phyloP scores from a whole-genome alignment of 1,284 basidiomycete species.

The Marasmius sp. region DNA sequence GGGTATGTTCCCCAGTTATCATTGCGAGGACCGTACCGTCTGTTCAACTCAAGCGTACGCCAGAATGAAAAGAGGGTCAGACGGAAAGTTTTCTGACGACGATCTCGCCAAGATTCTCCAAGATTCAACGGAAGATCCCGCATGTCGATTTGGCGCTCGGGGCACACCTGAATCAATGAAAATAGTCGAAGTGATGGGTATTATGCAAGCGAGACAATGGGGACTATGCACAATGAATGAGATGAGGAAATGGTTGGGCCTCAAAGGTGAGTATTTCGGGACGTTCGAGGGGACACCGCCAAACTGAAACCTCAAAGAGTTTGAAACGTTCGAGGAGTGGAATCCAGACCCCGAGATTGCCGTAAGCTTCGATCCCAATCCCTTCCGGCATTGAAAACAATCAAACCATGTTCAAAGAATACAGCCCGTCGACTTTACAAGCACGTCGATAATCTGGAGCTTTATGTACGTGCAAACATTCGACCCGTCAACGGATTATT shows the following conservation, averaged over 20 bases:
- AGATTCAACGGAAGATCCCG: background rate
- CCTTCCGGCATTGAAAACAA: background rate
- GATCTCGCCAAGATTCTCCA: background rate
- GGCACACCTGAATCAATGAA: background rate
- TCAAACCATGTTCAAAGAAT: background rate
- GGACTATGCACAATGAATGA: background rate
- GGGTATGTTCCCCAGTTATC: constrained; percentile 24
- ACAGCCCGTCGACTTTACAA: background rate
- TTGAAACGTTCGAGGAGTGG: background rate
- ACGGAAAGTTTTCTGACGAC: background rate
- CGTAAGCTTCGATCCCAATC: background rate
- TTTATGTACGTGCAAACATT: background rate
- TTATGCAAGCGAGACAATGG: constrained; percentile 11
- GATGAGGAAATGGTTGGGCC: background rate
- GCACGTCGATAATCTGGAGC: background rate
- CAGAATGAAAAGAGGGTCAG: background rate
- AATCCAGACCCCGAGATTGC: background rate
- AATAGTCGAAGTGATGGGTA: background rate
- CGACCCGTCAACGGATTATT: background rate
- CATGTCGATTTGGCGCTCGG: background rate
- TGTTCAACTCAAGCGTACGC: too few relatives aligned
- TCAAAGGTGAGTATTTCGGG: too few relatives aligned
- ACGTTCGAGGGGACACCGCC: too few relatives aligned
- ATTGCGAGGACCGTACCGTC: too few relatives aligned
- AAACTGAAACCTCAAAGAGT: background rate